Base-by-base conservation (phyloP, 441 rosid genomes). In the Lepidium campestre region DNA sequence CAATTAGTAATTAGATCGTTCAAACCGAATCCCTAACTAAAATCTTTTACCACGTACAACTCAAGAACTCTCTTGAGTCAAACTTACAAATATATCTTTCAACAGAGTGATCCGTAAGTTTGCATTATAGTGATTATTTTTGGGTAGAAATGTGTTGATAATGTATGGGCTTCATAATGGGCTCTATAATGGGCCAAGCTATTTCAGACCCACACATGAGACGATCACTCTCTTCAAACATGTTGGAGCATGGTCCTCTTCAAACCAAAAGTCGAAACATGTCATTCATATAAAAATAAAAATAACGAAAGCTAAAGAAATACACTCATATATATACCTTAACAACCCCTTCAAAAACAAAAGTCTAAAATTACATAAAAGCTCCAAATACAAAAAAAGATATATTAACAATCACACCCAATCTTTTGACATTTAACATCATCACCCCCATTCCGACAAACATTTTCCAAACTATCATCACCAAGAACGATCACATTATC, bases 391-490 rank as follows among this genome's bases (percentile, higher is more conserved):
- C 36, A 7, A 52, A 29, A 52, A 29, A 29, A 72, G 4, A 66
- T 40, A 77, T 79, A 83, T 83, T 78, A 85, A 84, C 87, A 82
- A 65, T 79, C 88, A 67, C 60, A 74, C 71, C 66, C 73, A 56
- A 83, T 70, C 84, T 86, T 90, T 50, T 80, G 85, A 37, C 72
- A 72, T 2, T 42, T 54, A 61, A 64, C 77, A 27, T 37, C 80
- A 40, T 17, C 82, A 41, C 45, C 50, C 12, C 34, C 34, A 29
- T 29, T 29, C 34, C 34, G 34, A 29, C 75, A 63, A 64, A 54
- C 74, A 58, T 55, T 70, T 47, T 71, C 81, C 18, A 64, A 72
- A 46, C 37, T 64, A 15, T 55, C 76, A 45, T 46, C 42, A 11
- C 57, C 72, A n/a, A 58, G 10, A 25, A 62, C 57, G 2, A 65